Base-by-base conservation (phyloP, 1,284 basidiomycete genomes). In the Afroboletus lepidellus region DNA sequence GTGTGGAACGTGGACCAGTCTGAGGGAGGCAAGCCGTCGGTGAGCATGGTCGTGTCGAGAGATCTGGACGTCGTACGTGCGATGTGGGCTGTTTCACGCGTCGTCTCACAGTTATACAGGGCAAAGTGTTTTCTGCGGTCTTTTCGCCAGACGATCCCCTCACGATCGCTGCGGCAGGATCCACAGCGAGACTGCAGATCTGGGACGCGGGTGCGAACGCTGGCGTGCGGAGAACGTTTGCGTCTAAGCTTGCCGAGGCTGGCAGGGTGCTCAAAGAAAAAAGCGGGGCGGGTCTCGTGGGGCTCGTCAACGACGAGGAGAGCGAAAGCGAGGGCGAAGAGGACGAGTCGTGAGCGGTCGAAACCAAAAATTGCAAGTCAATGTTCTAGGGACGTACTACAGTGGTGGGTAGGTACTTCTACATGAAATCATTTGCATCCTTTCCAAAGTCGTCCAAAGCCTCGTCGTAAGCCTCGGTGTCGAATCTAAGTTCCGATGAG, bases 131-230 rank as follows among this genome's bases (percentile, higher is more conserved):
- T 72, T 88, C 94, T 1, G 80, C 89, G 0, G 77, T 81, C 3
- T 98, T 92, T 78, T 95, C 92, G 21, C 96, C 97, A 0, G 94
- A 98, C 69, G 92, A 97, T 63, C 90, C 95, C 0, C 83, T 98
- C 48, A 97, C 93, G 1, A 70, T 99, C 41, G 96, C 95, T 2
- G 95, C 93, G 2, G 97, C 90, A 13, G 97, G 97, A 5, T 94
- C 91, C 8, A 90, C 92, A 62, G 96, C 92, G 3, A 92, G 89
- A 61, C 71, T 99, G 5, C 94, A 98, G 67, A 80, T 99, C 11
- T 99, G 97, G 94, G 95, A 99, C 61, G 80, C 93, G 32, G 89
- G 84, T 15, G 79, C 85, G 6, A 94, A 91, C 62, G 72, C 77
- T 16, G 88, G 89, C 24, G 90, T 82, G 5, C 76, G 92, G 46